phyloP scores from a whole-genome alignment of 2,329 filamentous ascomycete species.

The Calonectria pauciramosa region DNA sequence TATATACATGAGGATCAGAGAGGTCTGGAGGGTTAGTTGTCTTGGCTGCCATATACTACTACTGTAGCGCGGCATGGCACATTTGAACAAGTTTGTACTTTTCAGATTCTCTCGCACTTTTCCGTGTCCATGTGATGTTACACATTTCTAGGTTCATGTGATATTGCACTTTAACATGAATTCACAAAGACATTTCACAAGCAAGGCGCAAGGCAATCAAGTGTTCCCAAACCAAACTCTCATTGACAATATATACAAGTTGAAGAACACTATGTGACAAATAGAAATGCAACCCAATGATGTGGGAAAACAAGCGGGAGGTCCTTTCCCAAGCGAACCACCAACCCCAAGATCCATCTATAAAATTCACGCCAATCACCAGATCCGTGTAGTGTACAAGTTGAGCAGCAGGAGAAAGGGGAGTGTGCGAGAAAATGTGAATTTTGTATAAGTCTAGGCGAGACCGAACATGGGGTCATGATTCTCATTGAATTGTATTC shows the following conservation, averaged over 20 bases:
- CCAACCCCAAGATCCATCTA: slow-evolving; percentile 38
- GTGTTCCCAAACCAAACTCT: slow-evolving; percentile 34
- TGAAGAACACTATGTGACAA: slow-evolving; percentile 32
- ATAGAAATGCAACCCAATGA: slow-evolving; percentile 33
- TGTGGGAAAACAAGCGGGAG: slow-evolving; percentile 18
- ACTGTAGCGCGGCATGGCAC: background rate
- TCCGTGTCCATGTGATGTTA: background rate
- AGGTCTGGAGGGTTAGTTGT: background rate
- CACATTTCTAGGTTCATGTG: background rate
- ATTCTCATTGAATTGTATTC: slow-evolving; percentile 49
- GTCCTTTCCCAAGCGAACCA: slow-evolving; percentile 25
- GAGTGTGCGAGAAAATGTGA: slow-evolving; percentile 11
- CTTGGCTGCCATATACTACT: background rate
- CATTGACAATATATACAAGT: slow-evolving; percentile 37
- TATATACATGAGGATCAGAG: background rate
- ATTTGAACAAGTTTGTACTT: background rate
- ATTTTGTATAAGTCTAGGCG: slow-evolving; percentile 26
- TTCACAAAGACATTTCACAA: background rate
- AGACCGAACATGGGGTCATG: slow-evolving; percentile 44
- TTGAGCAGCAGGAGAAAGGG: slow-evolving; percentile 20
- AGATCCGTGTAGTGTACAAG: background rate
- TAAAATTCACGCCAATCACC: background rate
- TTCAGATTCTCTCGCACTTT: no score
- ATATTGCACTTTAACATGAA: background rate
- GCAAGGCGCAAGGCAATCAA: background rate